Conservation (phyloP, 2,329 filamentous ascomycete genomes). For the Lasiodiplodia citricola region DNA sequence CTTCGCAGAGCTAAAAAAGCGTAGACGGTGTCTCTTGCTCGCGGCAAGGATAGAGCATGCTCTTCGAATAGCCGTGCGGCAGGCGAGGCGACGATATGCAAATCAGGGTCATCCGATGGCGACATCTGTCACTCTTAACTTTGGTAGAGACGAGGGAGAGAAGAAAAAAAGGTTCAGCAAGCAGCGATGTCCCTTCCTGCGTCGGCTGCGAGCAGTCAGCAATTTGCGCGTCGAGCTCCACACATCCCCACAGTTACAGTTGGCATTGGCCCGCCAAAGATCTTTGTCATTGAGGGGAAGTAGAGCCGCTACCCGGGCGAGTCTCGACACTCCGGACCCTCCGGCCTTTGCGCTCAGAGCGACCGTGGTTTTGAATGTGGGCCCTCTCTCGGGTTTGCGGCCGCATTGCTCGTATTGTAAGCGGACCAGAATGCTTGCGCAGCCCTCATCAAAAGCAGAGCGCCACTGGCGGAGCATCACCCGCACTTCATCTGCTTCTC, state of each 20-base stretch:
- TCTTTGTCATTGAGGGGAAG: conserved; percentile 20
- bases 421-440: background rate
- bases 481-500: background rate
- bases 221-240: conserved; percentile 10
- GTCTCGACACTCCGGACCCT: conserved; percentile 12
- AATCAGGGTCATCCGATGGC: conserved; percentile 7
- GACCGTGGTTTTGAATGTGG: conserved; percentile 14
- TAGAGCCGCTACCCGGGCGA: background rate
- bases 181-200: conserved; percentile 14
- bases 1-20: background rate
- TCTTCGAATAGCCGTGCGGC: background rate
- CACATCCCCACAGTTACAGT: conserved; percentile 4
- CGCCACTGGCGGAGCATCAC: conserved; percentile 7
- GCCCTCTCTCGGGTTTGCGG: conserved; percentile 7
- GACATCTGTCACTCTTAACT: conserved; percentile 1
- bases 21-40: background rate
- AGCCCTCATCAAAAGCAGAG: conserved; percentile 3
- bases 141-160: background rate
- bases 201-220: background rate
- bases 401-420: background rate
- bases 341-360: conserved; percentile 13
- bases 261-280: conserved; percentile 15
- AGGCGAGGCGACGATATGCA: conserved; percentile 9
- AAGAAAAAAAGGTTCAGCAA: background rate
- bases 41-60: background rate